Evolutionary conservation across 352 stramenopile species (phyloP), one percentile per base, ranked within the genome.

Genomic region (Globisporangium polare): DNA sequence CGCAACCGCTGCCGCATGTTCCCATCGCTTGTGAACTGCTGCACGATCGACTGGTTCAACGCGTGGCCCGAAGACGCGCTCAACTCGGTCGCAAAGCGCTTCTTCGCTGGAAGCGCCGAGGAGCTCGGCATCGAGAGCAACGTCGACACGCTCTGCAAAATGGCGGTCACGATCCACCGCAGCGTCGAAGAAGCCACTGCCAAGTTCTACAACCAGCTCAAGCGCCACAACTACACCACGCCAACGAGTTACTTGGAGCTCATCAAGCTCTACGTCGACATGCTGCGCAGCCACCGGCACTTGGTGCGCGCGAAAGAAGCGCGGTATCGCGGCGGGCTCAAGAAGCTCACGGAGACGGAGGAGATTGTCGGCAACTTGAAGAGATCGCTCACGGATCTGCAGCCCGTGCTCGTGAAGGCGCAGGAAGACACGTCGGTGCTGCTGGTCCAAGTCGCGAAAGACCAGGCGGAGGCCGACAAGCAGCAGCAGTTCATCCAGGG

Each of bases 31-130:
- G 91, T 97, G 5, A 98, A 98, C 60, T 98, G 89, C 74, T 97
- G 90, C 55, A 96, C 88, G 45, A 98, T 98, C 67, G 94, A 98
- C 62, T 98, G 95, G 95, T 98, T 98, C 74, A 96, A 97, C 55
- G 86, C 94, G 22, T 98, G 95, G 95, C 95, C 95, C 0, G 87
- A 97, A 61, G 94, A 98, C 53, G 95, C 95, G 9, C 75, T 98
- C 3, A 86, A 89, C 65, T 97, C 86, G 3, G 94, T 98, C 15
- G 94, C 94, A 0, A 75, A 92, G 31, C 83, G 84, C 12, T 97
- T 97, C 64, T 95, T 98, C 26, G 85, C 83, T 0, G 71, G 78
- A 0, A 86, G 86, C 29, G 86, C 89, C 2, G 85, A 93, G 24
- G 85, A 93, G 17, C 65, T 98, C 1, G 90, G 89, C 7, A 96